A percentile compares a stretch with the other conserved stretches of the same genome.
These are phyloP conservation scores for Phanerochaete sordida DNA, from an alignment of 768 basidiomycete species.

Conservation along the genomic window DNA sequence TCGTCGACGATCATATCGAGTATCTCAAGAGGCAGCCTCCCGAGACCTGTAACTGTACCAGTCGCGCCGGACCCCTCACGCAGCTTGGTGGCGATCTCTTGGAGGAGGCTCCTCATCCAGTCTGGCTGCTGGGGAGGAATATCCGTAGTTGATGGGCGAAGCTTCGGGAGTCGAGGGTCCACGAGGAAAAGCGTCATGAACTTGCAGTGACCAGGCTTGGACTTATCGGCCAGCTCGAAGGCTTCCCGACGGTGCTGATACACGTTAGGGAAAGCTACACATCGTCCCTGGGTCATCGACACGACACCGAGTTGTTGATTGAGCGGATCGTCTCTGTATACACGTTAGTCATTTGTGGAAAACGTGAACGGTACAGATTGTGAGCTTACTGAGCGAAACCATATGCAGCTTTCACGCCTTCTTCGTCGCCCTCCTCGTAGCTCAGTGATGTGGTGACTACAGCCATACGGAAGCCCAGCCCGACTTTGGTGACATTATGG, in stretches of 20 bases:
- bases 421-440: constrained; percentile 16
- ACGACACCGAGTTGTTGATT: constrained; percentile 26
- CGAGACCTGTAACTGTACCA: neutral
- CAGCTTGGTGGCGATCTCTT: constrained; percentile 1
- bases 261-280: constrained; percentile 34
- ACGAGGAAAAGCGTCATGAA: constrained; percentile 36
- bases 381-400: neutral
- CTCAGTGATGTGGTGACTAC: constrained; percentile 10
- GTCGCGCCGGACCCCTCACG: neutral
- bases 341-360: neutral
- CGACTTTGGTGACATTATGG: constrained; percentile 29
- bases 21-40: constrained; percentile 17
- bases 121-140: constrained; percentile 31
- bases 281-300: constrained; percentile 22
- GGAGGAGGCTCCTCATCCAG: constrained; percentile 22
- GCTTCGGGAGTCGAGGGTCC: constrained; percentile 28
- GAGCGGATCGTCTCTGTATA: constrained; percentile 10
- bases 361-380: too few relatives aligned
- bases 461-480: constrained; percentile 29
- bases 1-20: constrained; percentile 12
- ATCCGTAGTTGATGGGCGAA: constrained; percentile 23
- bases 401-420: neutral
- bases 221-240: constrained; percentile 29
- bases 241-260: constrained; percentile 34
- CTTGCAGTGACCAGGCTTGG: constrained; percentile 34